Conservation (phyloP, 176 grass and related monocot genomes). For the Pontederia paniculata region DNA sequence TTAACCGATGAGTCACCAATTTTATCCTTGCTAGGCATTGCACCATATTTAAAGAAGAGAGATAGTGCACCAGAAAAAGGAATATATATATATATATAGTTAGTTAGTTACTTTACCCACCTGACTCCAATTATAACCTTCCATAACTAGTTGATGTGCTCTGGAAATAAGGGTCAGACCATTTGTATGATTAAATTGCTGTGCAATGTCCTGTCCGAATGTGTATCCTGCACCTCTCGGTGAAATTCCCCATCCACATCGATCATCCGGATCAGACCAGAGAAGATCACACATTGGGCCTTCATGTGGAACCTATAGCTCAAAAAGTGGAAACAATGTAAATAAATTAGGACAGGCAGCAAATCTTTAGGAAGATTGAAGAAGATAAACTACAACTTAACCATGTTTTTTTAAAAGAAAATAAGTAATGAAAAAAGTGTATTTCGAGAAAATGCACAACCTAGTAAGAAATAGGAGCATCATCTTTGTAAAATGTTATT, state of each 20-base stretch:
- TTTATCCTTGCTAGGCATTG: too few species aligned
- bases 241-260: slow-evolving; percentile 98
- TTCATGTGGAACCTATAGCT: slow-evolving; percentile 82
- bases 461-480: too few species aligned
- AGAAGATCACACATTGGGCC: slow-evolving; percentile 97
- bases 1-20: too few species aligned
- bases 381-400: too few species aligned
- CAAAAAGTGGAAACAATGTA: background rate
- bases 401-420: too few species aligned
- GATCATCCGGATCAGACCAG: slow-evolving; percentile 94
- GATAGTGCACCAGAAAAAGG: too few species aligned
- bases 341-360: too few species aligned
- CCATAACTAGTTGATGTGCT: slow-evolving; percentile 99
- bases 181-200: slow-evolving; percentile 95
- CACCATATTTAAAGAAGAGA: too few species aligned
- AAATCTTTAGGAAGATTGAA: too few species aligned
- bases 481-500: too few species aligned
- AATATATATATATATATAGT: background rate
- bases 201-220: slow-evolving; percentile 92
- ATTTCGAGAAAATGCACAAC: too few species aligned
- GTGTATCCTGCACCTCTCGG: slow-evolving; percentile 95
- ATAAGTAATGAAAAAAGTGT: too few species aligned
- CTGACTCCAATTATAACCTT: slow-evolving; percentile 97
- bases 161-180: slow-evolving; percentile 81
- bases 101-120: slow-evolving; percentile 30